These are phyloP conservation scores for Citrus maxima DNA, from an alignment of 345 rosid genomes.

Conservation along the genomic window DNA sequence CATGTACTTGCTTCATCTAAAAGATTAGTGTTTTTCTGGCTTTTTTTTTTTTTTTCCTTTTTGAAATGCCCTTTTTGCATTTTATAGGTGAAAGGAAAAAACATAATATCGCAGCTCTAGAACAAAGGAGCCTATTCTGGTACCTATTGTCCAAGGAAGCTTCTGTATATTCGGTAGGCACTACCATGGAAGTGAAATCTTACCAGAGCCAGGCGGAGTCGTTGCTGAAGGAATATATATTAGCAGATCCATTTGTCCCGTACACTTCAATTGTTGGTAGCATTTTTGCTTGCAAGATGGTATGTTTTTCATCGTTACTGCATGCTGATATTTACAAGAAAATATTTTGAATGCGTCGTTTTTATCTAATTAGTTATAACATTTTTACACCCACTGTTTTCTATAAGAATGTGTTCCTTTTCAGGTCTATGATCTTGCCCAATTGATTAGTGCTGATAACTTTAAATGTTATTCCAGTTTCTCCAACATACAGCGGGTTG, in stretches of 20 bases:
- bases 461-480: constrained; percentile 58
- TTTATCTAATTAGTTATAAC: neutral
- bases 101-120: no score
- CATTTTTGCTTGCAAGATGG: constrained; percentile 55
- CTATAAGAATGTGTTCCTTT: neutral
- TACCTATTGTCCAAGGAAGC: no score
- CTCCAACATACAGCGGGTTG: constrained; percentile 41
- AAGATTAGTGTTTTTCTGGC: no score
- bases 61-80: no score
- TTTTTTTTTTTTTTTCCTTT: no score
- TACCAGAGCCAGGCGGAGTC: no score
- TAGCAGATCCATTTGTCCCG: constrained; percentile 52
- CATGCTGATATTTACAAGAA: neutral
- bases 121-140: no score
- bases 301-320: constrained; percentile 14
- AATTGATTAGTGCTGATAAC: constrained; percentile 44
- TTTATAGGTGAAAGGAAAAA: no score
- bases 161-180: no score
- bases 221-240: neutral
- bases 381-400: neutral
- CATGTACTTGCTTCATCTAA: no score
- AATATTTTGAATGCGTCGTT: neutral
- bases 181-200: no score
- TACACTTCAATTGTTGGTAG: constrained; percentile 57
- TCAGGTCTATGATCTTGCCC: constrained; percentile 67